Percentiles rank a stretch among this genome's conserved stretches.
Evolutionary conservation across 2,329 filamentous ascomycete genomes (phyloP).

Genomic region (Pyrenochaeta sp.): DNA sequence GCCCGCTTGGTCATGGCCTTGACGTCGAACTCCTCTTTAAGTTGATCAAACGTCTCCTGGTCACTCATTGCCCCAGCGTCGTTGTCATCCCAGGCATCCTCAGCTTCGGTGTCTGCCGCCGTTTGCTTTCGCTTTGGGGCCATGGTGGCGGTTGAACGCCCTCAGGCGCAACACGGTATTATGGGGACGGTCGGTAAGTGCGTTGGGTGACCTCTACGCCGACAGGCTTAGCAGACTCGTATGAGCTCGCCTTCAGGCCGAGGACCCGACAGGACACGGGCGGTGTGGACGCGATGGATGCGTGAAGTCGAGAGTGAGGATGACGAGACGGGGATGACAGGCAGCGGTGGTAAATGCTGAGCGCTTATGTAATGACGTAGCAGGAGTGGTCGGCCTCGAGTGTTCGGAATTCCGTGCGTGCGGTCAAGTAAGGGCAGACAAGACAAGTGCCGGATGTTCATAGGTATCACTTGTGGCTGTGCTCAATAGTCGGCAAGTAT

Average conservation of each 20-base stretch:
- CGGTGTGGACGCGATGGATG: constrained; percentile 1
- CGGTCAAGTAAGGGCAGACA: no score
- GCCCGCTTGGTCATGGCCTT: constrained; percentile 42
- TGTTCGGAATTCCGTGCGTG: no score
- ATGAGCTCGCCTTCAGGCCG: not conserved
- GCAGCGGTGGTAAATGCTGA: no score
- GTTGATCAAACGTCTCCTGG: constrained; percentile 58
- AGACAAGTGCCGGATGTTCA: no score
- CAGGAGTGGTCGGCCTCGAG: no score
- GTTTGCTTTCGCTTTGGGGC: constrained; percentile 55
- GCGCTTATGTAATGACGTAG: constrained; percentile 21
- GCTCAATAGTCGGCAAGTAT: no score
- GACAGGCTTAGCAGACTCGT: no score
- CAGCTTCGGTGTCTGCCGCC: constrained; percentile 45
- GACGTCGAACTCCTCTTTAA: constrained; percentile 48
- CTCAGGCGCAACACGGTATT: no score
- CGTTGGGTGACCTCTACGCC: no score
- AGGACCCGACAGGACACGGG: not conserved
- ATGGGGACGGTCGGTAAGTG: no score
- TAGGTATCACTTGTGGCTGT: no score
- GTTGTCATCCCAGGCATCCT: constrained; percentile 64
- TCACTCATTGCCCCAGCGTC: constrained; percentile 57
- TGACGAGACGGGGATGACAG: constrained; percentile 2
- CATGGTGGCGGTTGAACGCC: constrained; percentile 35
- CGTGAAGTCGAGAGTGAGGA: constrained; percentile 4